phyloP scores from a whole-genome alignment of 331 rosid genomes.

The Prunus yedoensis region DNA sequence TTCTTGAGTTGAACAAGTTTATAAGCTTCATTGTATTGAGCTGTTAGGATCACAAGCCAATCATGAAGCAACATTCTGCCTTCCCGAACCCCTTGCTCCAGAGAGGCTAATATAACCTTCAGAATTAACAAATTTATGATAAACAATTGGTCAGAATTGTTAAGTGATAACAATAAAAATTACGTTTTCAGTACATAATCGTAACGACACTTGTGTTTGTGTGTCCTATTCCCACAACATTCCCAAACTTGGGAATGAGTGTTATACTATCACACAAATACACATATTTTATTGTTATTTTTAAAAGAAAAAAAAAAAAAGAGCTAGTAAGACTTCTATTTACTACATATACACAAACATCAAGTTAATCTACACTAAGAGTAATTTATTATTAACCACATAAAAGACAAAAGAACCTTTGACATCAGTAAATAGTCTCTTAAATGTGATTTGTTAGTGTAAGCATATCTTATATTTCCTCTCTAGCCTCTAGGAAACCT shows the following conservation, averaged over 20 bases:
- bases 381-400: neutral
- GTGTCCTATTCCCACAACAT: neutral
- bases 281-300: neutral
- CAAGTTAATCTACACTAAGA: neutral
- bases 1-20: conserved; percentile 60
- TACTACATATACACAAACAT: neutral
- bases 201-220: neutral
- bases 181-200: neutral
- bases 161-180: neutral
- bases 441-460: neutral
- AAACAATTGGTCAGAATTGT: neutral
- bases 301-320: neutral
- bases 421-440: neutral
- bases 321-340: neutral
- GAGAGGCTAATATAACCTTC: conserved; percentile 84
- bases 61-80: conserved; percentile 93
- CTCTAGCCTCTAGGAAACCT: neutral
- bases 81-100: conserved; percentile 97
- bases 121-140: conserved; percentile 14
- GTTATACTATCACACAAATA: neutral
- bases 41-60: conserved; percentile 94
- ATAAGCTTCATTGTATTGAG: conserved; percentile 85
- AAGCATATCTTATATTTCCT: too few species aligned
- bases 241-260: neutral
- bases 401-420: neutral